Base-by-base conservation (phyloP, 1,284 basidiomycete genomes). In the Sporisorium exsertum region DNA sequence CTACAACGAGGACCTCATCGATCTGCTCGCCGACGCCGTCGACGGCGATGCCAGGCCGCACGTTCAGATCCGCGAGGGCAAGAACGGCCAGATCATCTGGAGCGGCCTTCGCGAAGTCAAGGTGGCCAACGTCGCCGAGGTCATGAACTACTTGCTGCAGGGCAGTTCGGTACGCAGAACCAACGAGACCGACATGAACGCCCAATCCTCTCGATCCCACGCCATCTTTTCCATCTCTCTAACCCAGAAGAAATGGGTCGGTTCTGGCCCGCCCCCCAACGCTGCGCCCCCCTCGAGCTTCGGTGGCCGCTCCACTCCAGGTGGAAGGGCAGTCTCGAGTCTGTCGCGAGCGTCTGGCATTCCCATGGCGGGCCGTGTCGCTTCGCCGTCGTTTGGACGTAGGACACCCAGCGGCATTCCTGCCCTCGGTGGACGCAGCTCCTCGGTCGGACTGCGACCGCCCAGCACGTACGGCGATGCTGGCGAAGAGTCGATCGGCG, bases 101-200 rank as follows among this genome's bases (percentile, higher is more conserved):
- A 93, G 92, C 69, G 96, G 96, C 45, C 89, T 99, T 68, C 91
- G 93, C 47, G 97, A 99, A 87, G 90, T 96, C 71, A 90, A 89
- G 77, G 96, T 98, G 40, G 90, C 89, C 83, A 93, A 89, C 79
- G 89, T 92, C 20, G 88, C 88, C 55, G 95, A 99, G 84, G 96
- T 98, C 82, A 97, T 99, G 94, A 89, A 89, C 90, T 92, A 88
- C 86, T 92, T 90, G 27, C 60, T 81, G 89, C 91, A 94, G 80
- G 96, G 96, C 33, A 93, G 94, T 20, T 89, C 92, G 15, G 92
- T 96, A 55, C 91, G 96, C 53, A 91, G 95, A 60, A 99, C 97
- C 7, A 95, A 96, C 79, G 94, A 97, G 86, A 99, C 96, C 43
- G 94, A 95, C 83, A 98, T 99, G 96, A 99, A 99, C 85, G 93